These are phyloP conservation scores for Myochromella boudieri DNA, from an alignment of 768 basidiomycete genomes.

Conservation along the genomic window DNA sequence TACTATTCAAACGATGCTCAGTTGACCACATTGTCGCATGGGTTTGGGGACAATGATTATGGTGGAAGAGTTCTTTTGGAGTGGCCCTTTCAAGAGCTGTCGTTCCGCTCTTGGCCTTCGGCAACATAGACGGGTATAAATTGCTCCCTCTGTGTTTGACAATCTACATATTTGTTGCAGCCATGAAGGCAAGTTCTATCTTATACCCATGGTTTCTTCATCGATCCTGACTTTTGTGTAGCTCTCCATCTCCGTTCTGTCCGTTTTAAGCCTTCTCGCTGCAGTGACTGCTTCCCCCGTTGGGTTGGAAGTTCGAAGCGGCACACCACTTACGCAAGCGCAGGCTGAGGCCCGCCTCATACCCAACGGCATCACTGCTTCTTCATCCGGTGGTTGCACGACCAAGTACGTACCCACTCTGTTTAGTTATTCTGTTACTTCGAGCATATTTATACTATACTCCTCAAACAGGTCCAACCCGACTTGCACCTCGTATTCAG, in stretches of 20 bases:
- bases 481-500: constrained; percentile 26
- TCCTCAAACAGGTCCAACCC: constrained; percentile 18
- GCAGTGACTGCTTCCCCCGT: background rate
- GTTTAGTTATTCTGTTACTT: background rate
- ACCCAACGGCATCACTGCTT: constrained; percentile 26
- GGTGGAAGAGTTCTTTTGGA: too few relatives aligned
- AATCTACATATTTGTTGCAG: too few relatives aligned
- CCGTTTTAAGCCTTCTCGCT: background rate
- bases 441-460: background rate
- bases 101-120: too few relatives aligned
- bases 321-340: constrained; percentile 18
- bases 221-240: background rate
- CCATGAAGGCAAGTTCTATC: background rate
- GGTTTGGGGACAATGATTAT: too few relatives aligned
- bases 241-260: background rate
- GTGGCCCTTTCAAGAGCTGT: too few relatives aligned
- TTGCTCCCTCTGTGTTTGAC: too few relatives aligned
- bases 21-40: background rate
- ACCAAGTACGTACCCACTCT: constrained; percentile 9
- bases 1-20: background rate
- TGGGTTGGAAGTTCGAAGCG: constrained; percentile 5
- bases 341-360: constrained; percentile 25
- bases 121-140: too few relatives aligned
- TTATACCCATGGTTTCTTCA: too few relatives aligned
- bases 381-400: constrained; percentile 26